Conservation (phyloP, 1,284 basidiomycete genomes). For the Mycena citricolor region DNA sequence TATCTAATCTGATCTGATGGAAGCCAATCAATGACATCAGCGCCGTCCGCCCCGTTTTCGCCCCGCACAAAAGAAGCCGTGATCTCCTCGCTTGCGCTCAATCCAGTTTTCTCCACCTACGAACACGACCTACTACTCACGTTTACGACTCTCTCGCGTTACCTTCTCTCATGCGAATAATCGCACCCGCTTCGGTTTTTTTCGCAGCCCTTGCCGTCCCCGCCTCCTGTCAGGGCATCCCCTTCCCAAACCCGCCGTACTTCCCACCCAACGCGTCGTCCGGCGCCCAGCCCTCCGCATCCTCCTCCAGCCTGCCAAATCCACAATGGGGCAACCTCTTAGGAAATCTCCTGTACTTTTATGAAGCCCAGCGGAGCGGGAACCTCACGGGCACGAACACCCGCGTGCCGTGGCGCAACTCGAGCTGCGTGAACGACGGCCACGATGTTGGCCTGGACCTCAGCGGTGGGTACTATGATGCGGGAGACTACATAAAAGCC, state of each 20-base stretch:
- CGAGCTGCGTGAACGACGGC: constrained; percentile 77
- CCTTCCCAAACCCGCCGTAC: constrained; percentile 62
- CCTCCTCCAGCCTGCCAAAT: constrained; percentile 50
- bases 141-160: constrained; percentile 1
- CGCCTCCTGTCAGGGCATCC: no score
- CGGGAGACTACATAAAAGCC: constrained; percentile 89
- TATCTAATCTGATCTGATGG: no score
- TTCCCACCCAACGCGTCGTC: constrained; percentile 61
- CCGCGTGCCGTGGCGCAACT: constrained; percentile 85
- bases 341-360: constrained; percentile 84
- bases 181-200: constrained; percentile 21
- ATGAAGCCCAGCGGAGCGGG: constrained; percentile 88
- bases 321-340: constrained; percentile 80
- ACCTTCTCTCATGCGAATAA: constrained; percentile 24
- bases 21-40: no score
- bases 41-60: no score
- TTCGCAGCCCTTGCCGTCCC: constrained; percentile 29
- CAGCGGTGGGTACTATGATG: constrained; percentile 88
- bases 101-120: no score
- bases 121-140: constrained; percentile 2
- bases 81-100: no score
- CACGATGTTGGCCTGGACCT: constrained; percentile 73
- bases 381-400: constrained; percentile 60
- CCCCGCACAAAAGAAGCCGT: no score
- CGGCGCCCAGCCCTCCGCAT: constrained; percentile 51